phyloP scores from a whole-genome alignment of 2,329 filamentous ascomycete species.

The Cladophialophora exuberans region DNA sequence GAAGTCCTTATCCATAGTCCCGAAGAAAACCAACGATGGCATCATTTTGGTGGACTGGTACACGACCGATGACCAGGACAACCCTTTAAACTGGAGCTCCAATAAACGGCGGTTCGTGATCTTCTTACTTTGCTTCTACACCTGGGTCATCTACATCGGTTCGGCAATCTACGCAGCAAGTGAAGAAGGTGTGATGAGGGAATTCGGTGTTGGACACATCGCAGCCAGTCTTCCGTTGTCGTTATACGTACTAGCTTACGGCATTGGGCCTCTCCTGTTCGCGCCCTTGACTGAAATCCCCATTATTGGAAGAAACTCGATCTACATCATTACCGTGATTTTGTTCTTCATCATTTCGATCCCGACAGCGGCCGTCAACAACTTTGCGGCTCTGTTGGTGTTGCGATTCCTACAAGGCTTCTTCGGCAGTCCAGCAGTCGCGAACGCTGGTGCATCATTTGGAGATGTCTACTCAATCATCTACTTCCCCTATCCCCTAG shows the following conservation, averaged over 20 bases:
- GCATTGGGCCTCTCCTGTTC: constrained; percentile 62
- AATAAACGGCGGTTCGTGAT: constrained; percentile 33
- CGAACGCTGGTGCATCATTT: constrained; percentile 60
- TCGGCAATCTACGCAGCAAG: constrained; percentile 38
- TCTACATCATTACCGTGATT: constrained; percentile 70
- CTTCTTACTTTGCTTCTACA: constrained; percentile 37
- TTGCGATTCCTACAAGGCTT: constrained; percentile 67
- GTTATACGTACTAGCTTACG: constrained; percentile 46
- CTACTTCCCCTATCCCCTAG: constrained; percentile 60
- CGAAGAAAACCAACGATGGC: constrained; percentile 39
- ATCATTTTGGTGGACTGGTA: constrained; percentile 41
- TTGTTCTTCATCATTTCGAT: constrained; percentile 69
- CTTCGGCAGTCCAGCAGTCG: constrained; percentile 67
- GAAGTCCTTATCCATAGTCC: constrained; percentile 36
- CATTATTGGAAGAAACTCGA: constrained; percentile 65
- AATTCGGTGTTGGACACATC: constrained; percentile 35
- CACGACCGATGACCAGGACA: constrained; percentile 56
- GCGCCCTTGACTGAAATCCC: constrained; percentile 63
- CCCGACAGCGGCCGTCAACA: constrained; percentile 64
- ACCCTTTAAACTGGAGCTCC: constrained; percentile 48
- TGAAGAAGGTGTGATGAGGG: constrained; percentile 26
- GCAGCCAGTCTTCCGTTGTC: constrained; percentile 38
- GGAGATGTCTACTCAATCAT: constrained; percentile 34
- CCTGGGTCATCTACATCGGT: constrained; percentile 41
- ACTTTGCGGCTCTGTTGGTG: constrained; percentile 66